Percentiles rank a stretch among this genome's conserved stretches.
phyloP scores from a whole-genome alignment of 2,329 filamentous ascomycete genomes.

The Xylariaceae sp. region DNA sequence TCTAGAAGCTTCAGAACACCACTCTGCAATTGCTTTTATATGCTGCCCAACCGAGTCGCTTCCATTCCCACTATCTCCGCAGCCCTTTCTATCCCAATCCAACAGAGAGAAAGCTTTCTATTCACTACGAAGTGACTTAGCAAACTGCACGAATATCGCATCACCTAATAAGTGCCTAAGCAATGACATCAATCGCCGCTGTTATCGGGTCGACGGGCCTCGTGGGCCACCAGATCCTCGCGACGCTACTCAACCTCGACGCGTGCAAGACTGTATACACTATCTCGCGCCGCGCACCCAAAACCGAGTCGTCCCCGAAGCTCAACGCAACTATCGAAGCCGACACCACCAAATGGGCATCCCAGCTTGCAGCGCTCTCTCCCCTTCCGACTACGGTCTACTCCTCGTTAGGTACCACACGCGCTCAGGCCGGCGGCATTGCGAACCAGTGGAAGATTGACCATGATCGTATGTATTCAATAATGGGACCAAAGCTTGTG shows the following conservation, averaged over 20 bases:
- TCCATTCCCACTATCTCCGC: too few relatives aligned
- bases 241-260: constrained; percentile 61
- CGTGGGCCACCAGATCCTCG: constrained; percentile 76
- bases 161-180: too few relatives aligned
- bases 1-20: too few relatives aligned
- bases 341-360: constrained; percentile 73
- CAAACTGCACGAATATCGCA: too few relatives aligned
- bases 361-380: constrained; percentile 59
- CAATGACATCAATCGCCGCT: constrained; percentile 54
- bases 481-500: not conserved
- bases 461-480: constrained; percentile 61
- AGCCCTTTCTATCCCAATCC: too few relatives aligned
- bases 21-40: too few relatives aligned
- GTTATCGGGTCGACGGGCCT: constrained; percentile 72
- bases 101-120: too few relatives aligned
- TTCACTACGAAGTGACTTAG: too few relatives aligned
- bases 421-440: constrained; percentile 74
- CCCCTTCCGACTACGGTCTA: constrained; percentile 70
- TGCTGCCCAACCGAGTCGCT: too few relatives aligned
- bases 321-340: constrained; percentile 69
- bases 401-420: constrained; percentile 81
- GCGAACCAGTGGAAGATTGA: constrained; percentile 87
- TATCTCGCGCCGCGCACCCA: constrained; percentile 70
- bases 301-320: constrained; percentile 57
- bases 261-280: constrained; percentile 63